Evolutionary conservation across 2,329 filamentous ascomycete genomes (phyloP).

Genomic region (Penicillium griseofulvum): DNA sequence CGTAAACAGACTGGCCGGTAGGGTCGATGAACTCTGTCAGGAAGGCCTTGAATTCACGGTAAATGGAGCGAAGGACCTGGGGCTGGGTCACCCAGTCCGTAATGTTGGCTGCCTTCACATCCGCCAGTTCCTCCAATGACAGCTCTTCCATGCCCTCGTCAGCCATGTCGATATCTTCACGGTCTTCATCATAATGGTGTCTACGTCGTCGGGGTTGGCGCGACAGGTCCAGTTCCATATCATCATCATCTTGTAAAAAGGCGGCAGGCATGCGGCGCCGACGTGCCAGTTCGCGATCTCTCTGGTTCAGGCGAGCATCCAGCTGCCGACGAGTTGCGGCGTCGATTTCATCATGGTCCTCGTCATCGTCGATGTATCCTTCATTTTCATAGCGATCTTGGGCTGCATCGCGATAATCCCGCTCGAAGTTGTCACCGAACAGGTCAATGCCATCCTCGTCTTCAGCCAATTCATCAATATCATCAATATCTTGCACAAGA

Average conservation of each 20-base stretch:
- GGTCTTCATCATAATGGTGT: slow-evolving; percentile 90
- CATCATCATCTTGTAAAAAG: slow-evolving; percentile 71
- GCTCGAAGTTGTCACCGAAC: slow-evolving; percentile 66
- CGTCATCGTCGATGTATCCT: slow-evolving; percentile 62
- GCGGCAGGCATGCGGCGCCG: slow-evolving; percentile 60
- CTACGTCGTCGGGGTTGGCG: slow-evolving; percentile 80
- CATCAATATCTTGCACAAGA: slow-evolving; percentile 62
- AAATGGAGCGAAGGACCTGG: slow-evolving; percentile 87
- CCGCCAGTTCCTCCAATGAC: slow-evolving; percentile 82
- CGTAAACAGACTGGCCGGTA: slow-evolving; percentile 86
- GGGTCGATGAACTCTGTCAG: slow-evolving; percentile 93
- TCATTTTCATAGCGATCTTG: slow-evolving; percentile 55
- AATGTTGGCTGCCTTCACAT: slow-evolving; percentile 88
- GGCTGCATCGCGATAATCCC: slow-evolving; percentile 54
- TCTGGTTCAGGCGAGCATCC: slow-evolving; percentile 60
- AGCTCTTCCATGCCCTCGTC: slow-evolving; percentile 95
- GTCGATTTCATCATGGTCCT: slow-evolving; percentile 62
- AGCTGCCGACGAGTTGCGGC: slow-evolving; percentile 58
- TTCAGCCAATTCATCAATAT: slow-evolving; percentile 66
- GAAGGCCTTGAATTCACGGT: slow-evolving; percentile 95
- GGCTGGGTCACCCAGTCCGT: slow-evolving; percentile 94
- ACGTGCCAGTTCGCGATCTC: slow-evolving; percentile 60
- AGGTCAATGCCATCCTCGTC: slow-evolving; percentile 69
- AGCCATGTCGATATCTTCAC: slow-evolving; percentile 82
- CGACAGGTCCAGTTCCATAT: slow-evolving; percentile 78